Evolutionary conservation across 2,329 filamentous ascomycete species (phyloP).

Genomic region (Pseudogymnoascus sp.): DNA sequence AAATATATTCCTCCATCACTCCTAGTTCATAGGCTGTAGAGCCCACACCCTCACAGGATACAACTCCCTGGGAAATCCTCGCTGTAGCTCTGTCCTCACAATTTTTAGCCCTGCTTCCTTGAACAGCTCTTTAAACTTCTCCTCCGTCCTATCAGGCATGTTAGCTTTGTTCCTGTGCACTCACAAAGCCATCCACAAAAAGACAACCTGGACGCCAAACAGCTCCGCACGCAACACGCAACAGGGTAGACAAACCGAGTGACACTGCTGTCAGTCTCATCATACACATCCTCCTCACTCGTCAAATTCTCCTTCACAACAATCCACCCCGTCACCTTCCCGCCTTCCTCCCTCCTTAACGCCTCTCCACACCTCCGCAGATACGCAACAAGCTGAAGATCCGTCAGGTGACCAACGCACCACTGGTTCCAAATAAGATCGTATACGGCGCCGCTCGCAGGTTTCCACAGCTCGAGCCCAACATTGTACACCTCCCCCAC

Average conservation of each 20-base stretch:
- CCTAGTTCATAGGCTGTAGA: conserved; percentile 31
- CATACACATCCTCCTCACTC: conserved; percentile 58
- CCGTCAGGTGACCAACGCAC: conserved; percentile 77
- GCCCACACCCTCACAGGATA: conserved; percentile 75
- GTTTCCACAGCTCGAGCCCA: conserved; percentile 66
- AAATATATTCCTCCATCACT: neutral
- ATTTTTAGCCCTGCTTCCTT: conserved; percentile 58
- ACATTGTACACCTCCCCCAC: conserved; percentile 58
- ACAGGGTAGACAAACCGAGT: conserved; percentile 34
- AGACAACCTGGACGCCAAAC: neutral
- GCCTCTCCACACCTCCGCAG: conserved; percentile 50
- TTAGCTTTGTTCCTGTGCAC: conserved; percentile 7
- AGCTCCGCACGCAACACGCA: conserved; percentile 38
- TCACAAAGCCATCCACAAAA: conserved; percentile 4
- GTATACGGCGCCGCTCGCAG: conserved; percentile 43
- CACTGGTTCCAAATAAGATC: conserved; percentile 86
- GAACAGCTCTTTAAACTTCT: conserved; percentile 64
- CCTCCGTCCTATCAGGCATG: conserved; percentile 48
- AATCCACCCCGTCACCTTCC: conserved; percentile 44
- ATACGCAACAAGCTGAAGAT: conserved; percentile 61
- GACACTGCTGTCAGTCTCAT: conserved; percentile 67
- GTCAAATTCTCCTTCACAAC: conserved; percentile 75
- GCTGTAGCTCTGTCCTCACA: conserved; percentile 63
- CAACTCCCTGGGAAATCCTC: conserved; percentile 53
- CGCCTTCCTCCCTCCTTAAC: conserved; percentile 34